Base-by-base conservation (phyloP, 768 basidiomycete species). In the Suillus clintonianus region DNA sequence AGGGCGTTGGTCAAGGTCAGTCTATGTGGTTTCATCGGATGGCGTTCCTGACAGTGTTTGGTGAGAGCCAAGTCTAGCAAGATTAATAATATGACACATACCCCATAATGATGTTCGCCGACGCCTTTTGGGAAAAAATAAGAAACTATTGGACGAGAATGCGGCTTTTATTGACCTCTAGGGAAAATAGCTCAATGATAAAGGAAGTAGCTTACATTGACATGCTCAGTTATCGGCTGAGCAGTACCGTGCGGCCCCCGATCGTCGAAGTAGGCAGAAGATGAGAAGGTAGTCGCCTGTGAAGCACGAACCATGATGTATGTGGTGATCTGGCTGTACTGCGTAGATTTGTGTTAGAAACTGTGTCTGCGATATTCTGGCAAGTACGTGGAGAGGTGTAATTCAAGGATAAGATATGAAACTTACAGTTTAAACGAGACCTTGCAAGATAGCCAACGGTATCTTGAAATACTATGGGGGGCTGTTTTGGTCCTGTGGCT, bases 11-110 rank as follows among this genome's bases (percentile, higher is more conserved):
- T 99, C 60, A 99, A 77, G 3, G 97, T 95, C n/a, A 99, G 79
- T 30, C 97, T 85, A 70, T 97, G 95, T 5, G 97, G 97, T 76
- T 98, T 97, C 97, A 99, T 99, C 3, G 97, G 97, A 79, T 99
- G 97, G 55, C 91, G 87, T 85, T 97, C 95, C 97, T 99, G 69
- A 59, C 30, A 45, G 34, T 11, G 47, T 48, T 54, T 64, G 62
- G 61, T 66, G 50, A 55, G 51, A 47, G 54, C 60, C 50, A 50
- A 34, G 30, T 48, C 24, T 41, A 61, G 45, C 39, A 61, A 48
- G 36, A 14, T 3, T 8, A 15, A 32, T 17, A 34, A 27, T 48
- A 51, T 42, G 22, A 8, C 27, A 78, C 87, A 61, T 79, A 97
- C 97, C 65, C 97, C 97, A 80, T 98, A 99, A 74, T 99, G 97